These are phyloP conservation scores for Blastocystis sp. DNA, from an alignment of 352 stramenopile species.

Conservation along the genomic window DNA sequence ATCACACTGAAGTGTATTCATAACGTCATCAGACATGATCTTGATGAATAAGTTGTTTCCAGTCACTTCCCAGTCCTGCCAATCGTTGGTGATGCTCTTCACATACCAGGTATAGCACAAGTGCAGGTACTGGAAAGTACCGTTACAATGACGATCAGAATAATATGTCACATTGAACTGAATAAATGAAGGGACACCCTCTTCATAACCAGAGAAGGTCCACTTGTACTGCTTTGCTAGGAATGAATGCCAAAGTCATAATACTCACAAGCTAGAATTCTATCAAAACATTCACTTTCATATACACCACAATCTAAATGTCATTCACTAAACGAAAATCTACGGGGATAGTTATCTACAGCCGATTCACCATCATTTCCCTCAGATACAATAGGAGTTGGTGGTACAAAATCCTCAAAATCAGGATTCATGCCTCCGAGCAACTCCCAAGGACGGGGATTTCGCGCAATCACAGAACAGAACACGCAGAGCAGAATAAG, in stretches of 20 bases:
- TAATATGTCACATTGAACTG: slow-evolving; percentile 51
- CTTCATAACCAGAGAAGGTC: slow-evolving; percentile 49
- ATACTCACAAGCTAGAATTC: background rate
- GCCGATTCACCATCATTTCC: background rate
- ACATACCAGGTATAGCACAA: slow-evolving; percentile 45
- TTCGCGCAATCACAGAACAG: background rate
- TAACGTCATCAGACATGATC: slow-evolving; percentile 12
- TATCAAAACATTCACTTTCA: slow-evolving; percentile 10
- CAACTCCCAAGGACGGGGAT: background rate
- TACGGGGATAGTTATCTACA: slow-evolving; percentile 51
- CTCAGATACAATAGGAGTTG: background rate
- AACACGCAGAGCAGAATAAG: no score
- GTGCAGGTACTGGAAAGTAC: background rate
- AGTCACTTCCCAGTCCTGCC: slow-evolving; percentile 40
- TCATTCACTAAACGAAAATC: background rate
- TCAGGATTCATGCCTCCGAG: slow-evolving; percentile 35
- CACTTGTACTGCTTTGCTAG: background rate
- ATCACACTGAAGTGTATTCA: slow-evolving; percentile 10
- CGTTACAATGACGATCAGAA: background rate
- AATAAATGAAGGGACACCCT: slow-evolving; percentile 42
- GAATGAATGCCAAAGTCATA: background rate
- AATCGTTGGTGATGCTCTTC: slow-evolving; percentile 44
- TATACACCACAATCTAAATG: slow-evolving; percentile 49
- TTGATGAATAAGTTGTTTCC: slow-evolving; percentile 53
- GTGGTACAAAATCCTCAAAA: background rate